phyloP scores from a whole-genome alignment of 2,329 filamentous ascomycete genomes.

The Paradendryphiella salina region DNA sequence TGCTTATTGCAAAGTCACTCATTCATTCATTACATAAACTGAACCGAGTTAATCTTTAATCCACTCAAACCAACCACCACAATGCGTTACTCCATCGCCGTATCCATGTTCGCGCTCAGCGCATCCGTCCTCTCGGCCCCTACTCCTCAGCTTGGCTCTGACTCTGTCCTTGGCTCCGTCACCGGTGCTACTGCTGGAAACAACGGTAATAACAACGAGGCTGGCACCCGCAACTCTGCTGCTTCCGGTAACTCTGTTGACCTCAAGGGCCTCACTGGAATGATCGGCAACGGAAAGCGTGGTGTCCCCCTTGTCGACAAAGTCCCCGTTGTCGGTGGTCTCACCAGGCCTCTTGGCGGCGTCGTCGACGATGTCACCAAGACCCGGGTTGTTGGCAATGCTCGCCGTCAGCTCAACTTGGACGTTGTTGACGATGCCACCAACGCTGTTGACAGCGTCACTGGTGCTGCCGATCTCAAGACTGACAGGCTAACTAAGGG shows the following conservation, averaged over 20 bases:
- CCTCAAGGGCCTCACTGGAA: slow-evolving; percentile 11
- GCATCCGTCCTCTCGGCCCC: slow-evolving; percentile 24
- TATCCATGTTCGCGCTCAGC: slow-evolving; percentile 21
- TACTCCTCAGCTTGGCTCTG: slow-evolving; percentile 11
- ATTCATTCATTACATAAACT: not conserved
- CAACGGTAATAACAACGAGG: slow-evolving; percentile 16
- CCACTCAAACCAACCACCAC: slow-evolving; percentile 1
- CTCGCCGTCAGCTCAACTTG: not conserved
- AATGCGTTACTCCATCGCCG: slow-evolving; percentile 19
- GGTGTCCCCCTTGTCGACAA: no score
- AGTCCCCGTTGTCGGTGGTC: not conserved
- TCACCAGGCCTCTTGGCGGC: not conserved
- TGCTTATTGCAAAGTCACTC: slow-evolving; percentile 1
- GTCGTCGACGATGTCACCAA: not conserved
- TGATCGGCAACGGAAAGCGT: not conserved
- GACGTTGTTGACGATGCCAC: not conserved
- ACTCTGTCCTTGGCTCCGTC: slow-evolving; percentile 15
- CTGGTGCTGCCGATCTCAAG: no score
- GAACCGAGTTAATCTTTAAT: slow-evolving; percentile 1
- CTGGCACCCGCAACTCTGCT: slow-evolving; percentile 9
- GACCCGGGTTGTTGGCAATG: not conserved
- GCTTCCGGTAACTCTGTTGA: no score
- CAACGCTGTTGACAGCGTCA: not conserved
- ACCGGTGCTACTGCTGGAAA: slow-evolving; percentile 8
- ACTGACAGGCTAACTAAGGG: no score